These are phyloP conservation scores for Candida sojae DNA, from an alignment of 1,139 yeast genomes.

Conservation along the genomic window DNA sequence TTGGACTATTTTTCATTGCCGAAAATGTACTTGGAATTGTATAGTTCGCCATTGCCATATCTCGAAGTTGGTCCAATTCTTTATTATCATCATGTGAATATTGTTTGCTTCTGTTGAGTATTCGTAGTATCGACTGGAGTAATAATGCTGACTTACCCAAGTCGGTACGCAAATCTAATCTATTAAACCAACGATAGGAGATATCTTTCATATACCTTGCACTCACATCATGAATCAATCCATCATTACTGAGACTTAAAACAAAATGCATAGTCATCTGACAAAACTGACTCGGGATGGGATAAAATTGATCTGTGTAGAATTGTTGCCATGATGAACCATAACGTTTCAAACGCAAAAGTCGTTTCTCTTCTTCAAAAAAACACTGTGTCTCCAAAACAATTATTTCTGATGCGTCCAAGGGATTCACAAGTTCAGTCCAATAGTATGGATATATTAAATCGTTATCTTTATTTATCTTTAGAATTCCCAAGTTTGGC, in stretches of 20 bases:
- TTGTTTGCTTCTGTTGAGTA: slow-evolving; percentile 17
- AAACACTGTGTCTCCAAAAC: slow-evolving; percentile 35
- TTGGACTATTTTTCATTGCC: slow-evolving; percentile 34
- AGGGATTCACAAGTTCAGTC: slow-evolving; percentile 42
- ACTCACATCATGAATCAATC: slow-evolving; percentile 31
- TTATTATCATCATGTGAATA: slow-evolving; percentile 9
- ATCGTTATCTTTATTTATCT: slow-evolving; percentile 34
- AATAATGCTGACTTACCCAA: slow-evolving; percentile 29
- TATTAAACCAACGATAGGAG: slow-evolving; percentile 33
- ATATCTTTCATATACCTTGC: slow-evolving; percentile 38
- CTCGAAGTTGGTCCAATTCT: slow-evolving; percentile 26
- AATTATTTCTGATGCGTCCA: slow-evolving; percentile 26
- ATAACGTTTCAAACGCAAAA: slow-evolving; percentile 23
- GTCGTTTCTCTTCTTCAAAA: slow-evolving; percentile 30
- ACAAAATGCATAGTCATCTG: slow-evolving; percentile 40
- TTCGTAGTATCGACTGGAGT: slow-evolving; percentile 25
- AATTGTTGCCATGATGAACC: slow-evolving; percentile 7
- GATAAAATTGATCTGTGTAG: slow-evolving; percentile 24
- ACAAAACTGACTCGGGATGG: slow-evolving; percentile 27
- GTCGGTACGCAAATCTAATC: slow-evolving; percentile 33
- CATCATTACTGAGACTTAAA: slow-evolving; percentile 21
- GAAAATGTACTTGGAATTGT: slow-evolving; percentile 28
- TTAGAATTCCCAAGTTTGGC: slow-evolving; percentile 21
- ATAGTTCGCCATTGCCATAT: slow-evolving; percentile 27
- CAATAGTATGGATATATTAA: slow-evolving; percentile 41